Evolutionary conservation across 2,329 filamentous ascomycete species (phyloP).

Genomic region (Hypoxylon sp.): DNA sequence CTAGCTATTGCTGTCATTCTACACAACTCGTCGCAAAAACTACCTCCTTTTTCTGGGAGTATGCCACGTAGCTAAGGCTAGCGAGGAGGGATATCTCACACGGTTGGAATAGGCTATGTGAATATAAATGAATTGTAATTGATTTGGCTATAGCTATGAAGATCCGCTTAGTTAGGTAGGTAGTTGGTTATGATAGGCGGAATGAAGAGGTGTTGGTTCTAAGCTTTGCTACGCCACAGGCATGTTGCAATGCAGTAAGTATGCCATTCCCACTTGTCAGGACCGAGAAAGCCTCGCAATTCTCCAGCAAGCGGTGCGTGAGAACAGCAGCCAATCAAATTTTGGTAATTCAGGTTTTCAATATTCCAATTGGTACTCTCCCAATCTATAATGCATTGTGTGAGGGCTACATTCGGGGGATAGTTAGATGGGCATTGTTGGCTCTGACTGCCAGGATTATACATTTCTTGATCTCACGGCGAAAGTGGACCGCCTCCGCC

Average conservation of each 20-base stretch:
- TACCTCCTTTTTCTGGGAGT: background rate
- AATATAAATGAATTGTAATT: background rate
- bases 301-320: background rate
- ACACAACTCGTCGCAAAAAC: background rate
- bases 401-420: background rate
- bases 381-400: background rate
- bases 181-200: slow-evolving; percentile 10
- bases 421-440: background rate
- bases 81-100: background rate
- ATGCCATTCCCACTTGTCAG: background rate
- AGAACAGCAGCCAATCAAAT: background rate
- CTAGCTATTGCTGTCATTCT: background rate
- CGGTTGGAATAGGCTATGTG: background rate
- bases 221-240: slow-evolving; percentile 7
- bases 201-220: slow-evolving; percentile 5
- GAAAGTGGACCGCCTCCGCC: background rate
- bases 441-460: background rate
- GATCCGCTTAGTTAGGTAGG: slow-evolving; percentile 3
- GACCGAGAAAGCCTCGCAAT: background rate
- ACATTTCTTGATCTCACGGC: background rate
- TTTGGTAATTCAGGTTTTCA: background rate
- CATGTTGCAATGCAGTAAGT: slow-evolving; percentile 1
- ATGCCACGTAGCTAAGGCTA: background rate
- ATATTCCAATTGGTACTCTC: background rate
- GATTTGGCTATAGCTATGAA: background rate